A percentile compares a stretch with the other conserved stretches of the same genome.
Evolutionary conservation across 768 basidiomycete genomes (phyloP).

Genomic region (Suillus placidus): DNA sequence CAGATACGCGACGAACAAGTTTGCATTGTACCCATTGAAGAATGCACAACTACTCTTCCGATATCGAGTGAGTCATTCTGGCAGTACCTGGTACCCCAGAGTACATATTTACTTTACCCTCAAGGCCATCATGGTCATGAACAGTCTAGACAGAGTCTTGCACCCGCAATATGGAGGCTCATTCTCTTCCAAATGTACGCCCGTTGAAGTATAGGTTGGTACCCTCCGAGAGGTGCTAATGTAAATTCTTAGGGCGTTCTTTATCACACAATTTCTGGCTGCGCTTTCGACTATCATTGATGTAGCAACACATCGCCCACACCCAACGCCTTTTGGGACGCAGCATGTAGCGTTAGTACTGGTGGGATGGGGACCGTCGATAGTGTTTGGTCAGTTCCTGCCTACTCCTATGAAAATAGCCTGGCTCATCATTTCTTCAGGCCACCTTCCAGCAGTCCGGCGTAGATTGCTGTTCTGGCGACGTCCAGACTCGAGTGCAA

Average conservation of each 20-base stretch:
- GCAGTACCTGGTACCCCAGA: not conserved
- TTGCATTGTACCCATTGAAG: not conserved
- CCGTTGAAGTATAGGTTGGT: slow-evolving; percentile 15
- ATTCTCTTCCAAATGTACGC: slow-evolving; percentile 58
- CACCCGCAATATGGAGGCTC: slow-evolving; percentile 51
- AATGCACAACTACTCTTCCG: slow-evolving; percentile 6
- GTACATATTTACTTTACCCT: not conserved
- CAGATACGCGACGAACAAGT: not conserved
- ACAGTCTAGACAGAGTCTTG: slow-evolving; percentile 25
- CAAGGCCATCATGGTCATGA: not conserved
- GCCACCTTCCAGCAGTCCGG: slow-evolving; percentile 41
- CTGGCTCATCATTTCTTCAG: slow-evolving; percentile 25
- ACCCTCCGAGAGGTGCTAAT: slow-evolving; percentile 3
- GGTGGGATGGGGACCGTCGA: slow-evolving; percentile 58
- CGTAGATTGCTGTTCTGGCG: slow-evolving; percentile 43
- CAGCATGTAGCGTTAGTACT: slow-evolving; percentile 66
- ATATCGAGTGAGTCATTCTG: not conserved
- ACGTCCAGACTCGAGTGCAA: not conserved
- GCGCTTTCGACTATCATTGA: slow-evolving; percentile 56
- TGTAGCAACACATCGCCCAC: slow-evolving; percentile 37
- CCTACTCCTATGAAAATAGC: not conserved
- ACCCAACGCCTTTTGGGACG: slow-evolving; percentile 60
- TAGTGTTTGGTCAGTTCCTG: slow-evolving; percentile 53
- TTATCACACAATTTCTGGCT: slow-evolving; percentile 49
- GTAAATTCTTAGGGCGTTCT: slow-evolving; percentile 41